Conservation (phyloP, 495 filamentous ascomycete genomes). For the Hypoxylon crocopeplum region DNA sequence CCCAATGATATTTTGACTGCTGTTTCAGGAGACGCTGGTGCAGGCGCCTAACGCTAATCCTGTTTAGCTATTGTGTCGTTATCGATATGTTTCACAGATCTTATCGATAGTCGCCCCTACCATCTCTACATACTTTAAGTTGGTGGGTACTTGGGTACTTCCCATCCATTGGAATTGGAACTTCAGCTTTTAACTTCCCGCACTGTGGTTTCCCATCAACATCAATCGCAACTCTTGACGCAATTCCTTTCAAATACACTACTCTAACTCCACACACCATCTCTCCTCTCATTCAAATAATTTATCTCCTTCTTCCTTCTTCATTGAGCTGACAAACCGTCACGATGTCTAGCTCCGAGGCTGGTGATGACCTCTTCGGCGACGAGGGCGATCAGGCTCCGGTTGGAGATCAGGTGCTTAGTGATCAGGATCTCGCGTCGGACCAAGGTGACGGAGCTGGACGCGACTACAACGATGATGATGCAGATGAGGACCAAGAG, state of each 20-base stretch:
- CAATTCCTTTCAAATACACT: not conserved
- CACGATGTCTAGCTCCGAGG: conserved; percentile 60
- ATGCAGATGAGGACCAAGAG: conserved; percentile 58
- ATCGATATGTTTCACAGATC: conserved; percentile 2
- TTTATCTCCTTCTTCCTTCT: too few species aligned
- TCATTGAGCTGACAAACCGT: not conserved
- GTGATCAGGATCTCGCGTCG: conserved; percentile 68
- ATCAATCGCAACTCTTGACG: conserved; percentile 4
- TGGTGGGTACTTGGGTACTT: too few species aligned
- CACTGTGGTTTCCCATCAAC: not conserved
- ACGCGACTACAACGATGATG: conserved; percentile 41
- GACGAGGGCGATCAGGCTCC: conserved; percentile 47
- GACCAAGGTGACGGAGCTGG: not conserved
- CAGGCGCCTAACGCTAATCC: conserved; percentile 29
- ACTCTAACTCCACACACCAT: too few species aligned
- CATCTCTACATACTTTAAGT: too few species aligned
- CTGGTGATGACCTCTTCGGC: conserved; percentile 73
- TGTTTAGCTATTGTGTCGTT: conserved; percentile 2
- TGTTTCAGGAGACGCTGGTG: conserved; percentile 36
- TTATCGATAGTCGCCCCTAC: too few species aligned
- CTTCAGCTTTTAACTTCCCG: too few species aligned
- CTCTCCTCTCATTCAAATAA: too few species aligned
- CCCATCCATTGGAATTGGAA: too few species aligned
- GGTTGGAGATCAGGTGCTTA: conserved; percentile 47
- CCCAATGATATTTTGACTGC: conserved; percentile 32